Evolutionary conservation across 345 rosid genomes (phyloP).

Genomic region (Ricinus communis): DNA sequence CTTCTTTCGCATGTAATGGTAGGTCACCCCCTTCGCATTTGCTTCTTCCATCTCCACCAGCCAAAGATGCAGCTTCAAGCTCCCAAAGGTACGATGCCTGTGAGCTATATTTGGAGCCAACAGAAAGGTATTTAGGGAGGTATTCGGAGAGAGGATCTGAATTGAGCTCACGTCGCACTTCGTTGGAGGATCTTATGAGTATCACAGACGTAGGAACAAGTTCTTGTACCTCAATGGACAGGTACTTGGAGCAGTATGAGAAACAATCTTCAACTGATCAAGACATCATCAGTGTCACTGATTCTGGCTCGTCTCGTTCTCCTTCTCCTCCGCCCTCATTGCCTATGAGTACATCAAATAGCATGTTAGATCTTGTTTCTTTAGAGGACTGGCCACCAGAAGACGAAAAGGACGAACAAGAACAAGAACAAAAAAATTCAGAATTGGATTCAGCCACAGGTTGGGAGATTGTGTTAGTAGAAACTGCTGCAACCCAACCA

Average conservation of each 20-base stretch:
- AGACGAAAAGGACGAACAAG: slow-evolving; percentile 9
- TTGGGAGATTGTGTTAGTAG: slow-evolving; percentile 62
- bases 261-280: slow-evolving; percentile 20
- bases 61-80: slow-evolving; percentile 11
- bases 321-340: slow-evolving; percentile 2
- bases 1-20: slow-evolving; percentile 45
- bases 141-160: slow-evolving; percentile 36
- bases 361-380: slow-evolving; percentile 32
- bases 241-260: slow-evolving; percentile 35
- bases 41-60: slow-evolving; percentile 24
- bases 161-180: slow-evolving; percentile 42
- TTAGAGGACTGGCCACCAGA: slow-evolving; percentile 41
- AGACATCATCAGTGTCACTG: slow-evolving; percentile 18
- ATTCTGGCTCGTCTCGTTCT: slow-evolving; percentile 33
- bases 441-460: slow-evolving; percentile 14
- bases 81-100: slow-evolving; percentile 27
- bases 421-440: slow-evolving; percentile 9
- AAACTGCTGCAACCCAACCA: slow-evolving; percentile 30
- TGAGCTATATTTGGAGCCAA: slow-evolving; percentile 28
- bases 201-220: slow-evolving; percentile 33
- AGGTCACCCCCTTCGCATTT: slow-evolving; percentile 27
- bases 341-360: slow-evolving; percentile 9
- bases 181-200: slow-evolving; percentile 58
- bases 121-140: slow-evolving; percentile 15
- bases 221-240: slow-evolving; percentile 22